phyloP scores from a whole-genome alignment of 768 basidiomycete genomes.

The Pulveroboletus ravenelii region DNA sequence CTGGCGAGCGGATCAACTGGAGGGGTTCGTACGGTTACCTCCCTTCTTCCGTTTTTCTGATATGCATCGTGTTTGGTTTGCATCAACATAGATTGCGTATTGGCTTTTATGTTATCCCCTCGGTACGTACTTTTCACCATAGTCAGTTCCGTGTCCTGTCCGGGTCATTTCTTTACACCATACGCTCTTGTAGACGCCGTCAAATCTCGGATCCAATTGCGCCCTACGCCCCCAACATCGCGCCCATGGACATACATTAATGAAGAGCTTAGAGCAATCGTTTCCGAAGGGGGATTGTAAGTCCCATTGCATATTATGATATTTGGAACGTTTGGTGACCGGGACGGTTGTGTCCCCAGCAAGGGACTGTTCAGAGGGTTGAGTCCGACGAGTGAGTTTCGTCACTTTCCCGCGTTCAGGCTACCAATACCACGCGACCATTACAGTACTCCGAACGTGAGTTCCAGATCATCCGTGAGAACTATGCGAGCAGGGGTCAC shows the following conservation, averaged over 20 bases:
- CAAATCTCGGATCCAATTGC: slow-evolving; percentile 86
- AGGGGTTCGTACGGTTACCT: slow-evolving; percentile 48
- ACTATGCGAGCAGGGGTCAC: neutral
- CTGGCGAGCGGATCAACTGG: slow-evolving; percentile 80
- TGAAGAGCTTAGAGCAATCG: slow-evolving; percentile 59
- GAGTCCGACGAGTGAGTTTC: slow-evolving; percentile 65
- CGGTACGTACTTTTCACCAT: slow-evolving; percentile 36
- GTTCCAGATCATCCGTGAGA: neutral
- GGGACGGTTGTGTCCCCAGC: slow-evolving; percentile 17
- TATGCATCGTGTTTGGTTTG: neutral
- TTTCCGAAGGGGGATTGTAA: slow-evolving; percentile 70
- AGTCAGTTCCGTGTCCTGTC: neutral
- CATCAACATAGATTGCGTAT: slow-evolving; percentile 34
- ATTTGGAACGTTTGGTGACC: neutral
- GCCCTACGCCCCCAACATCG: slow-evolving; percentile 65
- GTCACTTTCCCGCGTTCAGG: neutral
- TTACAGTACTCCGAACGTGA: slow-evolving; percentile 60
- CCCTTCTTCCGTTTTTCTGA: neutral
- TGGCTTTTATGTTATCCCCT: slow-evolving; percentile 94
- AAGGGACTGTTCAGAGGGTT: slow-evolving; percentile 68
- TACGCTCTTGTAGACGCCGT: slow-evolving; percentile 61
- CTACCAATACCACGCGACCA: neutral
- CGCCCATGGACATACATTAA: slow-evolving; percentile 75
- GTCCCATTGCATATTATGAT: slow-evolving; percentile 24
- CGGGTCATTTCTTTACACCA: neutral